A percentile compares a stretch with the other conserved stretches of the same genome.
phyloP scores from a whole-genome alignment of 345 rosid species.

The Gossypium arboreum region DNA sequence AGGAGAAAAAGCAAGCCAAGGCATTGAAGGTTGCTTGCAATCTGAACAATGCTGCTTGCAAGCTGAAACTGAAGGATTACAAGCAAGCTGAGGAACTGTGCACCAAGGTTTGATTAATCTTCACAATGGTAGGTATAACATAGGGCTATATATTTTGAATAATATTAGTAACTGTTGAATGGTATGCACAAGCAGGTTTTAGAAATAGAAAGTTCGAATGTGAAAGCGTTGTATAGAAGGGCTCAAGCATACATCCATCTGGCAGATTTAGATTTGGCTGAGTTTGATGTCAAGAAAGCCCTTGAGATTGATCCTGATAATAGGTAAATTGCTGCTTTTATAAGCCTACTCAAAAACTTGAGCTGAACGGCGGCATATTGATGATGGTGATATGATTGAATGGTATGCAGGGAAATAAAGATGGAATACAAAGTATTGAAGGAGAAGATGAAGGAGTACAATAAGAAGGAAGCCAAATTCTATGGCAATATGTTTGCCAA shows the following conservation, averaged over 20 bases:
- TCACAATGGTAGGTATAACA: background rate
- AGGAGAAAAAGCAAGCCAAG: conserved; percentile 80
- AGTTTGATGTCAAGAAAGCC: conserved; percentile 77
- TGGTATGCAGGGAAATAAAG: conserved; percentile 68
- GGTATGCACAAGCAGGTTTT: conserved; percentile 43
- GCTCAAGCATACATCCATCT: conserved; percentile 68
- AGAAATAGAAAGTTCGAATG: conserved; percentile 60
- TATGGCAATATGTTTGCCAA: conserved; percentile 83
- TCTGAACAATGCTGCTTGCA: conserved; percentile 89
- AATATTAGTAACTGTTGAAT: background rate
- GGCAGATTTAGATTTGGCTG: conserved; percentile 75
- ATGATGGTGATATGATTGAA: too few species aligned
- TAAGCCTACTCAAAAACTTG: background rate
- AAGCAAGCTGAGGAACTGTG: conserved; percentile 74
- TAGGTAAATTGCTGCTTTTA: conserved; percentile 33
- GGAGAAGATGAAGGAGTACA: conserved; percentile 76
- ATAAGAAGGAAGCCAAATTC: conserved; percentile 81
- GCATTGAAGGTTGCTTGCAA: conserved; percentile 79
- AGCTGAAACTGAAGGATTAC: conserved; percentile 73
- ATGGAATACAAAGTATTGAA: conserved; percentile 66
- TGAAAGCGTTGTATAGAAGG: conserved; percentile 76
- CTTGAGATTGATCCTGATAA: conserved; percentile 81
- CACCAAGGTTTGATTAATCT: conserved; percentile 46
- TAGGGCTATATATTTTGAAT: background rate
- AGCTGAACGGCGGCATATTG: too few species aligned